These are phyloP conservation scores for Turnera subulata DNA, from an alignment of 345 rosid species.

Conservation along the genomic window DNA sequence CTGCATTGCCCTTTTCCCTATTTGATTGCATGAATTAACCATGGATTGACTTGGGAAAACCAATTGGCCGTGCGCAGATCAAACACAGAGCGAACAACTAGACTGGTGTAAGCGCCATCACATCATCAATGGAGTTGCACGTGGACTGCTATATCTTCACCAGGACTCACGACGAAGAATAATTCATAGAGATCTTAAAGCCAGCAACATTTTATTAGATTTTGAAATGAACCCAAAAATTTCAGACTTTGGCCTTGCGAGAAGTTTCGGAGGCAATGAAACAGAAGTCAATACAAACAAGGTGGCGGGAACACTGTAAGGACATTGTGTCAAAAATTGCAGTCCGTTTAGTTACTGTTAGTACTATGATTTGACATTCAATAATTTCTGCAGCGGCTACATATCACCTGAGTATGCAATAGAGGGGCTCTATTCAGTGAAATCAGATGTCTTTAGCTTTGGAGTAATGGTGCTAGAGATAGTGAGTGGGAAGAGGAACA, in stretches of 20 bases:
- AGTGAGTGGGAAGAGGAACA: slow-evolving; percentile 12
- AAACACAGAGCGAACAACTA: not conserved
- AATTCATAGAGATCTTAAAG: slow-evolving; percentile 21
- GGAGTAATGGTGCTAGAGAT: no score
- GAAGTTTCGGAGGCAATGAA: slow-evolving; percentile 11
- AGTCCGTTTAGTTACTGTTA: not conserved
- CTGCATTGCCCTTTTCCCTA: no score
- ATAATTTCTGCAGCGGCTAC: not conserved
- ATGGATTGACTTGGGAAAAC: no score
- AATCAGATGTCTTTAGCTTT: no score
- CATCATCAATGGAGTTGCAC: slow-evolving; percentile 8
- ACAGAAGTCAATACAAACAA: slow-evolving; percentile 7
- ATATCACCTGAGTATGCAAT: no score
- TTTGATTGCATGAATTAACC: no score
- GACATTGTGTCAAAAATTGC: not conserved
- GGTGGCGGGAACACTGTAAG: slow-evolving; percentile 15
- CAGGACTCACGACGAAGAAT: slow-evolving; percentile 5
- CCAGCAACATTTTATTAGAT: slow-evolving; percentile 14
- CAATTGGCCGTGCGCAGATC: not conserved
- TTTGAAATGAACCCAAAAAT: slow-evolving; percentile 12
- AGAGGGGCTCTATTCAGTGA: no score
- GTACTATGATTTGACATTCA: not conserved
- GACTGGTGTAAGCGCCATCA: slow-evolving; percentile 4
- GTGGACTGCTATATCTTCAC: slow-evolving; percentile 11
- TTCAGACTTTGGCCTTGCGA: slow-evolving; percentile 14